These are phyloP conservation scores for Suillus variegatus DNA, from an alignment of 768 basidiomycete genomes.

Conservation along the genomic window DNA sequence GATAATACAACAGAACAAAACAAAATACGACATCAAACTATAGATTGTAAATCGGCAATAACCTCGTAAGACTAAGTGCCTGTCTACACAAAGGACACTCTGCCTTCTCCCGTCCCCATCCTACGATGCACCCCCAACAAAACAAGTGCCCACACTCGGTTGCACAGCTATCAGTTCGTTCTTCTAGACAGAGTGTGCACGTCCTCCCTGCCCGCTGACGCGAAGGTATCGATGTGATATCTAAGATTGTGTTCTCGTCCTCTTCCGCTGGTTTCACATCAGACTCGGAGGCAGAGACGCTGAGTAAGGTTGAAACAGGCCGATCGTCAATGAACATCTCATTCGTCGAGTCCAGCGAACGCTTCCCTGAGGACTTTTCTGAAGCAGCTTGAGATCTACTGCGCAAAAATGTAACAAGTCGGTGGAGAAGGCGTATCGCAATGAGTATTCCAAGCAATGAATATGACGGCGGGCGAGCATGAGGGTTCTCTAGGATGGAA, in stretches of 20 bases:
- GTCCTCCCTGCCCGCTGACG: slow-evolving; percentile 58
- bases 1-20: slow-evolving; percentile 5
- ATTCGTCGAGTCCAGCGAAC: slow-evolving; percentile 28
- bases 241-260: slow-evolving; percentile 67
- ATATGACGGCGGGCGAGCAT: slow-evolving; percentile 79
- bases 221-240: slow-evolving; percentile 55
- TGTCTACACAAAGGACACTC: slow-evolving; percentile 91
- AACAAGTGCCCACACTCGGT: slow-evolving; percentile 92
- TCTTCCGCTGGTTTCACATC: slow-evolving; percentile 64
- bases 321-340: slow-evolving; percentile 59
- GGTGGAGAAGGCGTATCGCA: slow-evolving; percentile 60
- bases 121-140: slow-evolving; percentile 88
- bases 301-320: slow-evolving; percentile 59
- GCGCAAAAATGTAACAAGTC: slow-evolving; percentile 51
- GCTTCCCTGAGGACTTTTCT: slow-evolving; percentile 38
- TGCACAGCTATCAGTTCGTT: slow-evolving; percentile 76
- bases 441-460: slow-evolving; percentile 82
- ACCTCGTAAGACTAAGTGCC: slow-evolving; percentile 61
- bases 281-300: slow-evolving; percentile 50
- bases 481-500: slow-evolving; percentile 67
- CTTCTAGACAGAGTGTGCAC: slow-evolving; percentile 85
- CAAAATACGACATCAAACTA: slow-evolving; percentile 34
- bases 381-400: slow-evolving; percentile 23
- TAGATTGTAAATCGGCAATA: slow-evolving; percentile 85
- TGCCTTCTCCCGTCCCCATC: slow-evolving; percentile 88